A percentile compares a stretch with the other conserved stretches of the same genome.
phyloP scores from a whole-genome alignment of 2,329 filamentous ascomycete genomes.

The Cladosporium sp. region DNA sequence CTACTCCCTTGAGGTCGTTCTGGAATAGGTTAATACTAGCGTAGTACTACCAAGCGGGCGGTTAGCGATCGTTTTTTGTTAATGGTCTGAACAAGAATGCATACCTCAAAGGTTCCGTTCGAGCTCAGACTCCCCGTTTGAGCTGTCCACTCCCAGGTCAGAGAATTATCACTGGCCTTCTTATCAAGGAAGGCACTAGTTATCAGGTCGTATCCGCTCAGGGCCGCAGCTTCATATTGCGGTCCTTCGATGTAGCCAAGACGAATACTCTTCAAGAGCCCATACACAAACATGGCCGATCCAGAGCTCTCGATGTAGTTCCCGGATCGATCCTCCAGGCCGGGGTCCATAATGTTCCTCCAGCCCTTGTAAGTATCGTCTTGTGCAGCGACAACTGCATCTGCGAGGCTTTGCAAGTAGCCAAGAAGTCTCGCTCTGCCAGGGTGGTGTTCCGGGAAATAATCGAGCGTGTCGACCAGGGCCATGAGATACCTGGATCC shows the following conservation, averaged over 20 bases:
- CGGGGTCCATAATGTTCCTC: conserved; percentile 53
- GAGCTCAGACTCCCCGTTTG: conserved; percentile 48
- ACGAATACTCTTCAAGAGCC: conserved; percentile 45
- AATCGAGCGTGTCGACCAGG: conserved; percentile 46
- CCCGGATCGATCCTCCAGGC: conserved; percentile 34
- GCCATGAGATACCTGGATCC: conserved; percentile 42
- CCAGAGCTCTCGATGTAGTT: conserved; percentile 59
- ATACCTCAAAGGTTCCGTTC: conserved; percentile 47
- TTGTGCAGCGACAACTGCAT: conserved; percentile 36
- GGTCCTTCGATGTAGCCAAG: conserved; percentile 31
- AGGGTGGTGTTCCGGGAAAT: conserved; percentile 36
- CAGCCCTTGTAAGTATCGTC: conserved; percentile 46
- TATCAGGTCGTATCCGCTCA: conserved; percentile 41
- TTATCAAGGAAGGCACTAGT: conserved; percentile 44
- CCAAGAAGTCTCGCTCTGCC: conserved; percentile 29
- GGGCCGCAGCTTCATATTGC: conserved; percentile 29
- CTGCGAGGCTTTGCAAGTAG: conserved; percentile 35
- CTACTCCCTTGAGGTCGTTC: conserved; percentile 23
- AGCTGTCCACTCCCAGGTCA: conserved; percentile 50
- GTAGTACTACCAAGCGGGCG: conserved; percentile 18
- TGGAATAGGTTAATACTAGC: conserved; percentile 22
- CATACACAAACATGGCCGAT: conserved; percentile 54
- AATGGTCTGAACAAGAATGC: too few relatives aligned
- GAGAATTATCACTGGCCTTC: conserved; percentile 40
- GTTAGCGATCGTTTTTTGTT: too few relatives aligned